Percentiles rank a stretch among this genome's conserved stretches.
Conservation (phyloP, 306 rosid genomes). For the Acacia confusa region DNA sequence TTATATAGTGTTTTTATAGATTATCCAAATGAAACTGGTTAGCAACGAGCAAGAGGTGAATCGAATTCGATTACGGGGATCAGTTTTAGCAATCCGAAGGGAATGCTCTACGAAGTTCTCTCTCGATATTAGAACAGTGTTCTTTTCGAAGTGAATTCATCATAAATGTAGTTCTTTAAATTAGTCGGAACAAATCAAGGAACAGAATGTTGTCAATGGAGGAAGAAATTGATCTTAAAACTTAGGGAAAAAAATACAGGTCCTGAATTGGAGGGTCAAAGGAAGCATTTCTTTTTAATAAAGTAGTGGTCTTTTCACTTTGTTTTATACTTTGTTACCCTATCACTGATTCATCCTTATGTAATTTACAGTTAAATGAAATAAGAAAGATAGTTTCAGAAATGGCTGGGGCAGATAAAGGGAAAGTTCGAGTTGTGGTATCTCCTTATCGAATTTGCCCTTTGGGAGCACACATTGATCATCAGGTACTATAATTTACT, state of each 20-base stretch:
- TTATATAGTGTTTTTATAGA: background rate
- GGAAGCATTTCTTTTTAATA: constrained; percentile 12
- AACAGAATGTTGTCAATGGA: background rate
- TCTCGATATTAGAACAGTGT: constrained; percentile 6
- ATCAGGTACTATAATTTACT: constrained; percentile 62
- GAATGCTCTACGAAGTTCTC: background rate
- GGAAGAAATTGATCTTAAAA: background rate
- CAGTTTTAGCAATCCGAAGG: background rate
- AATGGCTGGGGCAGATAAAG: constrained; percentile 54
- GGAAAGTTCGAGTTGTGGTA: constrained; percentile 67
- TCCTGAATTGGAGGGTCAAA: background rate
- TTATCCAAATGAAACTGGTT: constrained; percentile 9
- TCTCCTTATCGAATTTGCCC: constrained; percentile 98
- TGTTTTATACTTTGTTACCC: constrained; percentile 4
- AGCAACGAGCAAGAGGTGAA: constrained; percentile 11
- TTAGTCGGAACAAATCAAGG: background rate
- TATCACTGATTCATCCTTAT: background rate
- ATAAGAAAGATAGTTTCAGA: constrained; percentile 55
- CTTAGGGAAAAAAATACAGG: background rate
- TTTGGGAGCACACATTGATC: constrained; percentile 96
- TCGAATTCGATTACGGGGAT: background rate
- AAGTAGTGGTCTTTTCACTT: background rate
- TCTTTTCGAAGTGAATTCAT: background rate
- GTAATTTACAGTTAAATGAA: constrained; percentile 56
- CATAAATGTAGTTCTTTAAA: background rate